A percentile compares a stretch with the other conserved stretches of the same genome.
These are phyloP conservation scores for Malus fusca DNA, from an alignment of 306 rosid genomes.

Conservation along the genomic window DNA sequence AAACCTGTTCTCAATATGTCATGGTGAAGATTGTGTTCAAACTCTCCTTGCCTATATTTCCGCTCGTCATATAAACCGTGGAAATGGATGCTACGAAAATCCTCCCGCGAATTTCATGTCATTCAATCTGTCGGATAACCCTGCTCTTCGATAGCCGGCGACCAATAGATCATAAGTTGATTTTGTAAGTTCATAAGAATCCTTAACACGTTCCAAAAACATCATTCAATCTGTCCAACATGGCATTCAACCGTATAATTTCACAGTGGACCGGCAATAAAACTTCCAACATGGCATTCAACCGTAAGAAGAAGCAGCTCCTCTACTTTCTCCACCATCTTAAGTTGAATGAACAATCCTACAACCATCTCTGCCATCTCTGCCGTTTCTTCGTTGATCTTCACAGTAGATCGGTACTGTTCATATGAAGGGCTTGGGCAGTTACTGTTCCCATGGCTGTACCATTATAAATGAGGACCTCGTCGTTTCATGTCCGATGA, in stretches of 20 bases:
- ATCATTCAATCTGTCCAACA: slow-evolving; percentile 46
- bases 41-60: background rate
- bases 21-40: too few relatives aligned
- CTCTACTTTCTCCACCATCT: slow-evolving; percentile 39
- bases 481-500: too few relatives aligned
- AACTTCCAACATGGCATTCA: slow-evolving; percentile 2
- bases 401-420: too few relatives aligned
- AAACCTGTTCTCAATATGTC: too few relatives aligned
- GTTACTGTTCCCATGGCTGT: too few relatives aligned
- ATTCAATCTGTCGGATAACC: slow-evolving; percentile 32
- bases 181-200: slow-evolving; percentile 20
- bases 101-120: slow-evolving; percentile 39
- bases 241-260: slow-evolving; percentile 33
- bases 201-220: slow-evolving; percentile 40
- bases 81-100: slow-evolving; percentile 14
- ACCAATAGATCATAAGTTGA: slow-evolving; percentile 46
- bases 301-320: slow-evolving; percentile 27
- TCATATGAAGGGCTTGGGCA: too few relatives aligned
- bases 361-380: slow-evolving; percentile 39
- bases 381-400: slow-evolving; percentile 30
- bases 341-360: slow-evolving; percentile 24
- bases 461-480: too few relatives aligned
- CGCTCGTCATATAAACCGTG: background rate
- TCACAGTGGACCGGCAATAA: slow-evolving; percentile 38
- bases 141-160: slow-evolving; percentile 44